Percentiles rank a stretch among this genome's conserved stretches.
Evolutionary conservation across 495 filamentous ascomycete species (phyloP).

Genomic region (Polyplosphaeria fusca): DNA sequence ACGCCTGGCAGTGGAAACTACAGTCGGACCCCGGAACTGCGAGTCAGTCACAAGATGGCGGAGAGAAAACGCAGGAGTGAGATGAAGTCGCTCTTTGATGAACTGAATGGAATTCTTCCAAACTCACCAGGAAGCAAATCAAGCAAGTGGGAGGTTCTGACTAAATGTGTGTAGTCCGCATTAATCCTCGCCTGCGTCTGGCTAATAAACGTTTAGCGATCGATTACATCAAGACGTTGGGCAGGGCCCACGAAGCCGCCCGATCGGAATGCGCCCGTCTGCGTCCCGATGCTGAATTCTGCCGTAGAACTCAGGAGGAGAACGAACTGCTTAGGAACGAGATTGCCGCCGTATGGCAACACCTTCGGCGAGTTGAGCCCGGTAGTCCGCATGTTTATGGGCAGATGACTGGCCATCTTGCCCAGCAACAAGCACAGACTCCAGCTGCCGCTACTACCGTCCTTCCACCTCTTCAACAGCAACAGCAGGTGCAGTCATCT

Average conservation of each 20-base stretch:
- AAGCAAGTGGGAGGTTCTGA: slow-evolving; percentile 99
- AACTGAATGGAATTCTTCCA: slow-evolving; percentile 75
- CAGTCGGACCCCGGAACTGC: slow-evolving; percentile 89
- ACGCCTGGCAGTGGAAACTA: slow-evolving; percentile 52
- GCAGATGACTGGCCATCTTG: slow-evolving; percentile 26
- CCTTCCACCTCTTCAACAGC: slow-evolving; percentile 23
- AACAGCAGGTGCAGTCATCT: background rate
- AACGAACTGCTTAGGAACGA: slow-evolving; percentile 30
- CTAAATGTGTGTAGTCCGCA: slow-evolving; percentile 64
- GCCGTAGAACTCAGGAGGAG: slow-evolving; percentile 29
- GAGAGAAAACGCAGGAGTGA: slow-evolving; percentile 94
- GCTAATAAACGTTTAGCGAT: slow-evolving; percentile 30
- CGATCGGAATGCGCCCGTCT: slow-evolving; percentile 28
- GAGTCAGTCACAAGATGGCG: slow-evolving; percentile 92
- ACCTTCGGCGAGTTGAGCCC: slow-evolving; percentile 32
- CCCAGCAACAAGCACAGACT: slow-evolving; percentile 22
- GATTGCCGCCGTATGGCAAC: slow-evolving; percentile 31
- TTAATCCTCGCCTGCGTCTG: background rate
- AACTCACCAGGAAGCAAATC: slow-evolving; percentile 87
- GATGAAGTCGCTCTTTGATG: slow-evolving; percentile 97
- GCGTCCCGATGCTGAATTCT: slow-evolving; percentile 29
- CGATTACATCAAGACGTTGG: slow-evolving; percentile 33
- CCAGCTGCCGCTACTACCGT: slow-evolving; percentile 11
- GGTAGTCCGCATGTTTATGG: slow-evolving; percentile 32
- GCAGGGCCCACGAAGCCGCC: slow-evolving; percentile 11